These are phyloP conservation scores for Penicillium italicum DNA, from an alignment of 2,329 filamentous ascomycete genomes.

Conservation along the genomic window DNA sequence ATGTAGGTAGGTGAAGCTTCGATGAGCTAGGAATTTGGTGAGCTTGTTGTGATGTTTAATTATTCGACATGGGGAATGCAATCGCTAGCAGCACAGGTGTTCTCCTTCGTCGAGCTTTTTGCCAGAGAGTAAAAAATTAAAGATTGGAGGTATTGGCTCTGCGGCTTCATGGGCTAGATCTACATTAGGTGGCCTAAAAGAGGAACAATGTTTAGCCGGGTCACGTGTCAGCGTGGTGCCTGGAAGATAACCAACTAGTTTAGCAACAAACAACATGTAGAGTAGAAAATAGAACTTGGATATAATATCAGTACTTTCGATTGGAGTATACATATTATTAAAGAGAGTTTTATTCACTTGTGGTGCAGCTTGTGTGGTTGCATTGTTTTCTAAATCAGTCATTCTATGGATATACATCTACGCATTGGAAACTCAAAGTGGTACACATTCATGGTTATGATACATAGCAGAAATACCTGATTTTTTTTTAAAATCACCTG, in stretches of 20 bases:
- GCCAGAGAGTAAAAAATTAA: background rate
- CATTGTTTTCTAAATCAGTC: background rate
- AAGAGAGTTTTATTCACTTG: background rate
- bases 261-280: background rate
- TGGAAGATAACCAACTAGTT: too few species aligned
- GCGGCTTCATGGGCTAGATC: slow-evolving; percentile 2
- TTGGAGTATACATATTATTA: background rate
- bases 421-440: too few species aligned
- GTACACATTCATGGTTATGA: too few species aligned
- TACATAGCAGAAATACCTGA: background rate
- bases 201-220: slow-evolving; percentile 21
- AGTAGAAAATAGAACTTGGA: background rate
- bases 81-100: background rate
- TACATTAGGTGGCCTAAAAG: slow-evolving; percentile 11
- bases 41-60: background rate
- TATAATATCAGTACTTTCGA: background rate
- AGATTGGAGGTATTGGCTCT: slow-evolving; percentile 4
- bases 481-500: too few species aligned
- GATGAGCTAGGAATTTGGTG: background rate
- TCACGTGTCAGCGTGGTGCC: slow-evolving; percentile 15
- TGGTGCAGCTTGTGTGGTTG: background rate
- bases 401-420: background rate
- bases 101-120: background rate
- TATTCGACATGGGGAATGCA: background rate
- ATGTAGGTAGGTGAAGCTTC: background rate